Percentiles rank a stretch among this genome's conserved stretches.
Evolutionary conservation across 305 asterid genomes (phyloP).

Genomic region (Plantago coronopus): DNA sequence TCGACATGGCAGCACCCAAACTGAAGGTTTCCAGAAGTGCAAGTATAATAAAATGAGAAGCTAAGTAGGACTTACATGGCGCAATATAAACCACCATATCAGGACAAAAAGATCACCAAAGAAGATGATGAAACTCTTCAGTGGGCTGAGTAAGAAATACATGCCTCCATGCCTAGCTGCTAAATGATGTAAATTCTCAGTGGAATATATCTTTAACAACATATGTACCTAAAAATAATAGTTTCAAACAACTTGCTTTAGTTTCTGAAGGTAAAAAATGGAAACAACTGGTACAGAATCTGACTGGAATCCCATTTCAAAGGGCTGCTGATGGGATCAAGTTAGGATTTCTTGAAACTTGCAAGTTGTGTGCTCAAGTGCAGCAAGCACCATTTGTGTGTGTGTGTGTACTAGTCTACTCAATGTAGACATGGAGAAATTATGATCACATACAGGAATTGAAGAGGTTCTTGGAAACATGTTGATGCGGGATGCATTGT

Average conservation of each 20-base stretch:
- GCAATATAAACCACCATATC: neutral
- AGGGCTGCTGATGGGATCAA: constrained; percentile 13
- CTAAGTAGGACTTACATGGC: neutral
- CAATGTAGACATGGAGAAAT: too few species aligned
- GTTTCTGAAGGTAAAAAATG: neutral
- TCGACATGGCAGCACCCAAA: neutral
- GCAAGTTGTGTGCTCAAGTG: too few species aligned
- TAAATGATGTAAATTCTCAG: neutral
- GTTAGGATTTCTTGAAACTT: neutral
- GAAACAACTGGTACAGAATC: neutral
- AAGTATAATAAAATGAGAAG: too few species aligned
- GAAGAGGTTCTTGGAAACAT: too few species aligned
- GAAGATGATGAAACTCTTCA: neutral
- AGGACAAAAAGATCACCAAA: neutral
- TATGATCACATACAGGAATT: too few species aligned
- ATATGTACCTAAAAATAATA: constrained; percentile 11
- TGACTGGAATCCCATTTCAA: constrained; percentile 17
- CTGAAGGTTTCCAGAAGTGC: neutral
- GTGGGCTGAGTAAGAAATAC: constrained; percentile 8
- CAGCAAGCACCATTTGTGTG: too few species aligned
- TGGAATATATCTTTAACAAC: constrained; percentile 1
- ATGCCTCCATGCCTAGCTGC: too few species aligned
- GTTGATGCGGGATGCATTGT: too few species aligned
- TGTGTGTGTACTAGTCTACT: too few species aligned
- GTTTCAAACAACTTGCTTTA: neutral